These are phyloP conservation scores for Hondaea fermentalgiana DNA, from an alignment of 108 stramenopile species.

Conservation along the genomic window DNA sequence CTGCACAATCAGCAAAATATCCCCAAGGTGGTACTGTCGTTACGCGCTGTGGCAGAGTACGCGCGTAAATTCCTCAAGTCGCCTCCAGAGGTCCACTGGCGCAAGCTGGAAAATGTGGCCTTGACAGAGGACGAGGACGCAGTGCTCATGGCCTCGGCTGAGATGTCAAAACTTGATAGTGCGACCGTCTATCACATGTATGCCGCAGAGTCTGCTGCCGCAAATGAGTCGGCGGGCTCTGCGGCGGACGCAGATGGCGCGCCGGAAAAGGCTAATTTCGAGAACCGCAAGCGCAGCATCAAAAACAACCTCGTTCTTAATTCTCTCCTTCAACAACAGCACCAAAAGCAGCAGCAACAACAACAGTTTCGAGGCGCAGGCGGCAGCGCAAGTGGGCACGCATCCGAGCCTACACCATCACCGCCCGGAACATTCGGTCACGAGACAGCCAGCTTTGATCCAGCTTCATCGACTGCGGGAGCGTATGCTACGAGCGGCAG, in stretches of 20 bases:
- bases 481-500: no score
- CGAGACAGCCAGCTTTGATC: no score
- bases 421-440: no score
- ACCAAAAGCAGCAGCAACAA: background rate
- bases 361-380: background rate
- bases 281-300: background rate
- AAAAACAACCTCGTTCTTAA: background rate
- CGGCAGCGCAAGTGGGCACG: no score
- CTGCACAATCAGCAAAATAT: slow-evolving; percentile 14
- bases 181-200: background rate
- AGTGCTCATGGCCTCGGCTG: background rate
- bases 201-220: background rate
- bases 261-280: background rate
- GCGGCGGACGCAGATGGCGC: background rate
- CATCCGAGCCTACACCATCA: no score
- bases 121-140: background rate
- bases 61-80: background rate
- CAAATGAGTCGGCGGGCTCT: background rate
- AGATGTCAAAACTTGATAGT: background rate
- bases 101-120: background rate
- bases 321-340: background rate
- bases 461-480: no score
- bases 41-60: background rate
- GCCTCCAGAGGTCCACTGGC: background rate
- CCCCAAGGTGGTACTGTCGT: background rate